Evolutionary conservation across 140 eudicot species (phyloP).

Genomic region (Stevia rebaudiana): DNA sequence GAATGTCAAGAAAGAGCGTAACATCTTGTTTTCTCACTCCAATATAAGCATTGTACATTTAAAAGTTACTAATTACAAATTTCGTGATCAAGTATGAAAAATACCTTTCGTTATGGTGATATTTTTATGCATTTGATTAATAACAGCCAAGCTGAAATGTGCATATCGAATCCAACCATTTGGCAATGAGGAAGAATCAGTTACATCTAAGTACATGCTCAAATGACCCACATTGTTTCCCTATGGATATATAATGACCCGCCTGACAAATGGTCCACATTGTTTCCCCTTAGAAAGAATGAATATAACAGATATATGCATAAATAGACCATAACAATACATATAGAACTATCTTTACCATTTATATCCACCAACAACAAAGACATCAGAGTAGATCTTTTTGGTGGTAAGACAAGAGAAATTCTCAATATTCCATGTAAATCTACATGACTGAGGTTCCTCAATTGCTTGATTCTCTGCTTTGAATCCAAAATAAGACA

Average conservation of each 20-base stretch:
- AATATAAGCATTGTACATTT: neutral
- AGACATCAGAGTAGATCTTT: slow-evolving; percentile 75
- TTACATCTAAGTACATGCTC: slow-evolving; percentile 80
- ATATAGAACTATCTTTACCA: slow-evolving; percentile 44
- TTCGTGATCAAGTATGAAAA: neutral
- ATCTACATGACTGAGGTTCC: slow-evolving; percentile 74
- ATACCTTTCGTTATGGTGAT: slow-evolving; percentile 65
- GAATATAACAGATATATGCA: neutral
- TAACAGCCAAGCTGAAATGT: slow-evolving; percentile 71
- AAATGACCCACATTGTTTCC: slow-evolving; percentile 79
- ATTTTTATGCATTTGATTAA: slow-evolving; percentile 62
- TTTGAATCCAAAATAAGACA: slow-evolving; percentile 37
- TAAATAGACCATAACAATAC: neutral
- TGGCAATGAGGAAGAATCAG: slow-evolving; percentile 60
- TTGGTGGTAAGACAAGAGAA: slow-evolving; percentile 60
- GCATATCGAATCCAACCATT: slow-evolving; percentile 88
- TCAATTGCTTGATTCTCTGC: slow-evolving; percentile 71
- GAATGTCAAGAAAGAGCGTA: neutral
- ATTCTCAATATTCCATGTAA: slow-evolving; percentile 79
- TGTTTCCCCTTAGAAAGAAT: neutral
- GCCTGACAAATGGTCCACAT: slow-evolving; percentile 34
- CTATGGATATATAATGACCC: slow-evolving; percentile 73
- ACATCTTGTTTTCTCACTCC: neutral
- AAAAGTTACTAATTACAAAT: neutral
- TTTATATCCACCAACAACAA: slow-evolving; percentile 72